Conservation (phyloP, 192 early-diverging fungal genomes). For the Gigaspora rosea region DNA sequence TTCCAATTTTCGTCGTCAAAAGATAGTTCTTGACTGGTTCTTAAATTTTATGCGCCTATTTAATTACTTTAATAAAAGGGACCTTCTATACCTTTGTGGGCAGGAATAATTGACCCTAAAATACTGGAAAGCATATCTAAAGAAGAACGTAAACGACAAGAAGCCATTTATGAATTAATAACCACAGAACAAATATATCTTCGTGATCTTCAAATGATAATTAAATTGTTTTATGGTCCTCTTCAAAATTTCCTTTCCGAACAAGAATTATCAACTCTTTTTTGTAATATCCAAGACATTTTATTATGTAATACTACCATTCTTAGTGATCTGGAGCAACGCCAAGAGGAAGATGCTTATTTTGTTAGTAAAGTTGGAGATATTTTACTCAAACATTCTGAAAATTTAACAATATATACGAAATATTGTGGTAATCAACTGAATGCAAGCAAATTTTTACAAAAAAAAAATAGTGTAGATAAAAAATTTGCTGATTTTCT, state of each 20-base stretch:
- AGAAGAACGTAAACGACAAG: conserved; percentile 75
- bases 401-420: conserved; percentile 60
- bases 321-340: conserved; percentile 64
- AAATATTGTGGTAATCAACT: conserved; percentile 70
- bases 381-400: conserved; percentile 58
- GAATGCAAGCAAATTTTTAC: conserved; percentile 60
- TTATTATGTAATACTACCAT: conserved; percentile 65
- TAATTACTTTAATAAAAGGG: neutral
- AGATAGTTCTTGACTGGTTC: neutral
- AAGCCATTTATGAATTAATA: conserved; percentile 81
- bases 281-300: conserved; percentile 82
- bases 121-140: conserved; percentile 47
- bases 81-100: neutral
- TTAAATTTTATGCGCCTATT: conserved; percentile 3
- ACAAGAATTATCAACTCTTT: conserved; percentile 68
- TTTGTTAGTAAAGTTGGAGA: conserved; percentile 69
- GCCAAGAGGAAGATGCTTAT: conserved; percentile 53
- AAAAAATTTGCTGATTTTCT: conserved; percentile 60
- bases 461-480: conserved; percentile 55
- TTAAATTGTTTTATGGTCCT: conserved; percentile 65
- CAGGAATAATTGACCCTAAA: conserved; percentile 36
- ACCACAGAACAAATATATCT: conserved; percentile 77
- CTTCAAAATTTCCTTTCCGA: conserved; percentile 55
- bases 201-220: conserved; percentile 70
- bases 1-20: neutral